These are phyloP conservation scores for Calonectria hongkongensis DNA, from an alignment of 2,329 filamentous ascomycete genomes.

Conservation along the genomic window DNA sequence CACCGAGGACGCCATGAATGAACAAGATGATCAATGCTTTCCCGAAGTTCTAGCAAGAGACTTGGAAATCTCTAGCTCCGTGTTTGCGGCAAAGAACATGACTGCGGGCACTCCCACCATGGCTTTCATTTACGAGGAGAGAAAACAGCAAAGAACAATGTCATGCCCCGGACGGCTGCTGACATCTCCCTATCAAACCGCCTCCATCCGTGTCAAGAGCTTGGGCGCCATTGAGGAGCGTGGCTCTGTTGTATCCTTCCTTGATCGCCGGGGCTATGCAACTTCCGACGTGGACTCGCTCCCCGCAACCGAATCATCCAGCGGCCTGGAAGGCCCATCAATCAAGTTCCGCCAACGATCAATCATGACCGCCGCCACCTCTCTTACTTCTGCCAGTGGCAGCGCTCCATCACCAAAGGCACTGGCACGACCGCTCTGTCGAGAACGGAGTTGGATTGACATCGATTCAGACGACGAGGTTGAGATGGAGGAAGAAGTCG, in stretches of 20 bases:
- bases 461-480: slow-evolving; percentile 58
- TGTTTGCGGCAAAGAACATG: slow-evolving; percentile 71
- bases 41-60: slow-evolving; percentile 75
- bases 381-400: slow-evolving; percentile 57
- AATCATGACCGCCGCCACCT: slow-evolving; percentile 61
- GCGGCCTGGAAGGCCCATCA: slow-evolving; percentile 58
- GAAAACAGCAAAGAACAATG: slow-evolving; percentile 41
- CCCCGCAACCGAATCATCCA: slow-evolving; percentile 57
- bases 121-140: slow-evolving; percentile 58
- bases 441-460: slow-evolving; percentile 62
- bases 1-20: slow-evolving; percentile 55
- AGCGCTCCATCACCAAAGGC: slow-evolving; percentile 54
- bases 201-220: slow-evolving; percentile 56
- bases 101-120: slow-evolving; percentile 69
- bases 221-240: slow-evolving; percentile 61
- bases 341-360: slow-evolving; percentile 60
- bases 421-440: slow-evolving; percentile 44
- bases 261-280: slow-evolving; percentile 50
- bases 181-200: slow-evolving; percentile 55
- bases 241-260: slow-evolving; percentile 60
- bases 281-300: slow-evolving; percentile 60
- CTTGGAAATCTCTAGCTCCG: slow-evolving; percentile 67
- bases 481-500: slow-evolving; percentile 39
- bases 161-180: slow-evolving; percentile 46
- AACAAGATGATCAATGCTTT: slow-evolving; percentile 66